Percentiles rank a stretch among this genome's conserved stretches.
Conservation (phyloP, 352 stramenopile species). For the Globisporangium parvum region DNA sequence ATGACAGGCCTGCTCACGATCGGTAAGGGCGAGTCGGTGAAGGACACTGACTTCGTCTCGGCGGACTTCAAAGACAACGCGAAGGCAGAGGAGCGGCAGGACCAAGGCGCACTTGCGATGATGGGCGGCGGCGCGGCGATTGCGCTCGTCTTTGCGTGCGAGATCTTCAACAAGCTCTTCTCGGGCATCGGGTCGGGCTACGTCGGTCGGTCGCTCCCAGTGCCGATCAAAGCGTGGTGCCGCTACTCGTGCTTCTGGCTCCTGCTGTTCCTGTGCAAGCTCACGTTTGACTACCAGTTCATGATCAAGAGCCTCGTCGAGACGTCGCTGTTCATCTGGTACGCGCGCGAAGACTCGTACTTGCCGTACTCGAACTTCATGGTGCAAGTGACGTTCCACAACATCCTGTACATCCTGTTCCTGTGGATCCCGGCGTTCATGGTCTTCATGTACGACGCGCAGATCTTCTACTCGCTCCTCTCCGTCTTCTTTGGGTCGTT, state of each 20-base stretch:
- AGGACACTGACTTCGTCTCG: conserved; percentile 3
- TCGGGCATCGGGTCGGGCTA: conserved; percentile 65
- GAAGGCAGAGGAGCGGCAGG: conserved; percentile 29
- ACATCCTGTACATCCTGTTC: conserved; percentile 82
- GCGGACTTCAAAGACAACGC: conserved; percentile 7
- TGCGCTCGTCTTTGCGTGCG: conserved; percentile 44
- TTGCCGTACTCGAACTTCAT: conserved; percentile 82
- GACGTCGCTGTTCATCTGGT: conserved; percentile 84
- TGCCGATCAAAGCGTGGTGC: conserved; percentile 62
- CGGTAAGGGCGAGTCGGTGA: conserved; percentile 19
- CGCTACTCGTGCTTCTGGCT: conserved; percentile 85
- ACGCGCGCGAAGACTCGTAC: conserved; percentile 62
- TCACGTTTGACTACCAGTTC: conserved; percentile 84
- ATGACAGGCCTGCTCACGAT: conserved; percentile 42
- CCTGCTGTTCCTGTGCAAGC: conserved; percentile 62
- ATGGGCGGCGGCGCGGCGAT: conserved; percentile 43
- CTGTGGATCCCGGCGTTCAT: conserved; percentile 79
- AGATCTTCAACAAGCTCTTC: conserved; percentile 69
- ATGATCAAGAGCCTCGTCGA: conserved; percentile 84
- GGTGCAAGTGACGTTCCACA: conserved; percentile 76
- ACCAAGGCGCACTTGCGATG: conserved; percentile 60
- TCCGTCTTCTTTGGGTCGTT: conserved; percentile 78
- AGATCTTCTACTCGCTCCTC: conserved; percentile 84
- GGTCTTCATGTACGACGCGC: conserved; percentile 83
- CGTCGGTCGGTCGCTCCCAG: conserved; percentile 67